These are phyloP conservation scores for Strigomonas culicis DNA, from an alignment of 208 protist species.

Conservation along the genomic window DNA sequence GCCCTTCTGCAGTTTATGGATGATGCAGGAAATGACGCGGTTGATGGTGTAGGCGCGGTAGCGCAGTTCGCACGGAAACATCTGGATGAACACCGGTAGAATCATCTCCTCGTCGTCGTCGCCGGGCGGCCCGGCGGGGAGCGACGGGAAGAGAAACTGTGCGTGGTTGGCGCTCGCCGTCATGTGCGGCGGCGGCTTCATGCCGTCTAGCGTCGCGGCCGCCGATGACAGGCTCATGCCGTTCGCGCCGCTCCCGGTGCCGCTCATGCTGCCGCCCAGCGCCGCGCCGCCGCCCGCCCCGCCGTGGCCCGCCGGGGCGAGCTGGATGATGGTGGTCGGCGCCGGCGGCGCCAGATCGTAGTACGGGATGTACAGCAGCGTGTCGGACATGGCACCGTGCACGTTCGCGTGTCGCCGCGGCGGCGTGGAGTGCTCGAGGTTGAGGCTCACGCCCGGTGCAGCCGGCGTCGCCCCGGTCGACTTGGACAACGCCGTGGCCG, in stretches of 20 bases:
- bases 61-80: conserved; percentile 77
- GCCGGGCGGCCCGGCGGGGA: conserved; percentile 8
- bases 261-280: conserved; percentile 18
- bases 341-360: conserved; percentile 21
- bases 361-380: conserved; percentile 37
- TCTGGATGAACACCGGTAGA: conserved; percentile 68
- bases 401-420: conserved; percentile 37
- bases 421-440: too few species aligned
- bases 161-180: conserved; percentile 7
- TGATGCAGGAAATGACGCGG: too few species aligned
- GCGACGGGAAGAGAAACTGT: conserved; percentile 15
- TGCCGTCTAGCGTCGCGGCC: conserved; percentile 15
- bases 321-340: conserved; percentile 32
- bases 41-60: conserved; percentile 58
- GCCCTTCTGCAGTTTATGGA: too few species aligned
- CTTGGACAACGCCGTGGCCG: too few species aligned
- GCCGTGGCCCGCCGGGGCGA: conserved; percentile 10
- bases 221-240: conserved; percentile 1
- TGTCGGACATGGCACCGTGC: conserved; percentile 29
- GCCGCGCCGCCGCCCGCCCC: conserved; percentile 19
- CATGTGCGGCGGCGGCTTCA: conserved; percentile 15
- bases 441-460: too few species aligned
- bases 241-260: conserved; percentile 1
- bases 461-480: too few species aligned
- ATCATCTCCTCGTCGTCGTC: conserved; percentile 5